Evolutionary conservation across 2,329 filamentous ascomycete genomes (phyloP).

Genomic region (Acrocalymma vagum): DNA sequence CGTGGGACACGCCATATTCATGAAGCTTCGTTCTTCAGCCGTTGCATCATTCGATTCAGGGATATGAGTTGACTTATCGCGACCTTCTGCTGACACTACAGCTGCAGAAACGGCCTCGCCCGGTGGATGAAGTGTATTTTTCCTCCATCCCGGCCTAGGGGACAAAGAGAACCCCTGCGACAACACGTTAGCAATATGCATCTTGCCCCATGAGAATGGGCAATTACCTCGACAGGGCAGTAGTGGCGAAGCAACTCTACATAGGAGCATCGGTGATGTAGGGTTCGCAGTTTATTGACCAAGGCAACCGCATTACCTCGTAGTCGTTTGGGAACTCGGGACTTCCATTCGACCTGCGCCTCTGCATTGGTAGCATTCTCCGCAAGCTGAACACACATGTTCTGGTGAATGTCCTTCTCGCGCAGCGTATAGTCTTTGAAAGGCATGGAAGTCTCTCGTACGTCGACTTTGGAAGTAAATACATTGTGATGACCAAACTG

Average conservation of each 20-base stretch:
- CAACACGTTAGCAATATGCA: conserved; percentile 22
- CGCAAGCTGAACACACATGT: conserved; percentile 28
- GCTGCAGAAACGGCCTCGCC: conserved; percentile 9
- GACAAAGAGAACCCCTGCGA: conserved; percentile 33
- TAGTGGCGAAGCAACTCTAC: conserved; percentile 80
- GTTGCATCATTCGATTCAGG: conserved; percentile 9
- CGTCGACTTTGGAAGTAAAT: conserved; percentile 77
- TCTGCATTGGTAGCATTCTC: conserved; percentile 23
- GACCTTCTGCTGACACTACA: conserved; percentile 9
- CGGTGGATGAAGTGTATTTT: conserved; percentile 26
- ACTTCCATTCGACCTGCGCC: conserved; percentile 44
- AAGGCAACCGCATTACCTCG: conserved; percentile 69
- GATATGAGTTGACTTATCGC: conserved; percentile 8
- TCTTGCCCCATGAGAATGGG: background rate
- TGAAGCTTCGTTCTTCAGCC: conserved; percentile 54
- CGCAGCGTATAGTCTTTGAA: conserved; percentile 87
- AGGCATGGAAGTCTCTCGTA: conserved; percentile 71
- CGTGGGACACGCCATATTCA: conserved; percentile 72
- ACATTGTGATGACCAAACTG: conserved; percentile 93
- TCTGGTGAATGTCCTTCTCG: conserved; percentile 76
- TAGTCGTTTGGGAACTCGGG: conserved; percentile 69
- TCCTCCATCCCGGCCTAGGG: conserved; percentile 34
- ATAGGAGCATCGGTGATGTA: conserved; percentile 81
- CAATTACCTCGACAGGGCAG: conserved; percentile 66
- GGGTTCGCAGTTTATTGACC: conserved; percentile 72